Percentiles rank a stretch among this genome's conserved stretches.
phyloP scores from a whole-genome alignment of 164 flowering plant species.

The Euptelea pleiosperma region DNA sequence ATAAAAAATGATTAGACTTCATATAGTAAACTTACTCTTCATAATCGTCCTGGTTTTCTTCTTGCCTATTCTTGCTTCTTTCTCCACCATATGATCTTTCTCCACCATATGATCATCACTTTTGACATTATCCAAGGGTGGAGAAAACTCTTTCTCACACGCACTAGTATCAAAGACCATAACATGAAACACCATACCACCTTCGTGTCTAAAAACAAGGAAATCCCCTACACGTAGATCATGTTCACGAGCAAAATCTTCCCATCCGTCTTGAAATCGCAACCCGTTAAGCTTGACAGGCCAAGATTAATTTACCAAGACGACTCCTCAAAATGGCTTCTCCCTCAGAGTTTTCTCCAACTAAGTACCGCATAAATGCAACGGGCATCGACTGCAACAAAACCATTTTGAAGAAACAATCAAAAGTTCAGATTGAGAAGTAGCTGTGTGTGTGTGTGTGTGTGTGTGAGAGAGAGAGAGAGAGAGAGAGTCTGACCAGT shows the following conservation, averaged over 20 bases:
- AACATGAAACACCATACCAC: background rate
- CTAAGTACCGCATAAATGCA: constrained; percentile 12
- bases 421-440: too few relatives aligned
- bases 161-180: background rate
- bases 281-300: constrained; percentile 12
- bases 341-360: constrained; percentile 1
- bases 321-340: constrained; percentile 2
- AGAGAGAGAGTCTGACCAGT: too few relatives aligned
- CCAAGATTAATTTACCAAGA: background rate
- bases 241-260: constrained; percentile 1
- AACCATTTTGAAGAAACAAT: too few relatives aligned
- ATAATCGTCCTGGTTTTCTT: too few relatives aligned
- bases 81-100: background rate
- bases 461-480: too few relatives aligned
- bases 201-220: background rate
- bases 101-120: background rate
- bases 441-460: too few relatives aligned
- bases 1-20: too few relatives aligned
- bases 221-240: background rate
- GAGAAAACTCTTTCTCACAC: background rate
- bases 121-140: background rate
- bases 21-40: too few relatives aligned
- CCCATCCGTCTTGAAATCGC: constrained; percentile 16
- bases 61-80: too few relatives aligned
- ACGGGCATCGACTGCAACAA: constrained; percentile 14